These are phyloP conservation scores for Epichloe sibirici DNA, from an alignment of 2,329 filamentous ascomycete species.

Conservation along the genomic window DNA sequence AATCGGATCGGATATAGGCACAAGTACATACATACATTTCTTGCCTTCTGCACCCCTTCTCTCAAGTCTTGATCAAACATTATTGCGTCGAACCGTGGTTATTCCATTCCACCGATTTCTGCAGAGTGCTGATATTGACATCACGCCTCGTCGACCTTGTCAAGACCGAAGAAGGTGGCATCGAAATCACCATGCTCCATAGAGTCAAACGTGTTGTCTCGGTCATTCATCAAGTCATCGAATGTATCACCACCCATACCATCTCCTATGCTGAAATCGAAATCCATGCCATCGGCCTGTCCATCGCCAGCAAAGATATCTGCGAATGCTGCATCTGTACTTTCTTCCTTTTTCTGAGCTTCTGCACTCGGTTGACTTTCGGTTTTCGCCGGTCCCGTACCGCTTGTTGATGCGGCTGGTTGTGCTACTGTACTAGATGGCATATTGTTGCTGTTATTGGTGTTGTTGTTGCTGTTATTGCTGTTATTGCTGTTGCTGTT, in stretches of 20 bases:
- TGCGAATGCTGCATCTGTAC: constrained; percentile 22
- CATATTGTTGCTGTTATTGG: constrained; percentile 15
- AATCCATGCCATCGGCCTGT: constrained; percentile 26
- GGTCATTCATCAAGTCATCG: constrained; percentile 36
- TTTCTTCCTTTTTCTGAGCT: constrained; percentile 17
- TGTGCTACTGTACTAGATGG: constrained; percentile 13
- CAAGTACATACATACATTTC: no score
- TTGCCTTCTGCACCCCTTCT: no score
- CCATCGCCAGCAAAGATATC: constrained; percentile 36
- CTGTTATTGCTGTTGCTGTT: constrained; percentile 7
- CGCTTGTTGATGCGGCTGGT: constrained; percentile 5
- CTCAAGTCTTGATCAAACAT: no score
- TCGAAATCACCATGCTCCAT: constrained; percentile 36
- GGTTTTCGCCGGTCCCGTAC: background rate
- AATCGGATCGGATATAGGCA: no score
- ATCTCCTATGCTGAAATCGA: constrained; percentile 18
- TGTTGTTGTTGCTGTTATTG: no score
- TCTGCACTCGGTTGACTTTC: constrained; percentile 9
- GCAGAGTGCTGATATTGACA: background rate
- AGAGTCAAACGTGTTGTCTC: constrained; percentile 26
- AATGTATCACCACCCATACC: constrained; percentile 29
- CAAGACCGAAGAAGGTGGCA: constrained; percentile 32
- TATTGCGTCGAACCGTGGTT: no score
- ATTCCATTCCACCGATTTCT: no score
- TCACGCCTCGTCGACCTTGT: constrained; percentile 14